phyloP scores from a whole-genome alignment of 2,329 filamentous ascomycete genomes.

The Kalmusia sp. region DNA sequence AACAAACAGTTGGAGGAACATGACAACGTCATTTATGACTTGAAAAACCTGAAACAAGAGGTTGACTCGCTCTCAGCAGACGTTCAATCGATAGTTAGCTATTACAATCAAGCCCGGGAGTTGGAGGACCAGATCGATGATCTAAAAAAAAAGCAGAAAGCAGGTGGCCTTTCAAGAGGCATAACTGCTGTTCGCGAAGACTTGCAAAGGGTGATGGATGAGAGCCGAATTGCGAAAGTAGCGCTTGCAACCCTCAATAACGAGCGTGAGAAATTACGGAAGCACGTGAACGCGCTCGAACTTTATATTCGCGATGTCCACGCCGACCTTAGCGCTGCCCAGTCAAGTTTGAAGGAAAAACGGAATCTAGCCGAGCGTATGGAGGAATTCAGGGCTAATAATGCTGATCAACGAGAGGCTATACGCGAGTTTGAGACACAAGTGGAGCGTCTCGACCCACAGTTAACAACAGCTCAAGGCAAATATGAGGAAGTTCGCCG shows the following conservation, averaged over 20 bases:
- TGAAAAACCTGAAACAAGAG: slow-evolving; percentile 71
- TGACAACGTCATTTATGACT: slow-evolving; percentile 70
- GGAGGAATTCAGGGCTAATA: slow-evolving; percentile 73
- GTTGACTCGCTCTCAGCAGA: slow-evolving; percentile 79
- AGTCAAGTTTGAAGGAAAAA: slow-evolving; percentile 83
- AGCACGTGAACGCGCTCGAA: slow-evolving; percentile 73
- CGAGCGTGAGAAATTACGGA: slow-evolving; percentile 75
- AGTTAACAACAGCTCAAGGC: slow-evolving; percentile 76
- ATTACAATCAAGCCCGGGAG: slow-evolving; percentile 73
- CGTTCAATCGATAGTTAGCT: slow-evolving; percentile 76
- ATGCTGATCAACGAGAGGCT: slow-evolving; percentile 70
- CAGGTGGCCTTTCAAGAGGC: slow-evolving; percentile 69
- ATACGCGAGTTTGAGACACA: slow-evolving; percentile 76
- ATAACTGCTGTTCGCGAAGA: slow-evolving; percentile 85
- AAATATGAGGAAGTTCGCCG: slow-evolving; percentile 79
- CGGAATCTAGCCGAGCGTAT: slow-evolving; percentile 73
- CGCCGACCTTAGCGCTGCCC: slow-evolving; percentile 73
- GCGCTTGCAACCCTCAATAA: slow-evolving; percentile 69
- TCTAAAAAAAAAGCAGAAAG: slow-evolving; percentile 77
- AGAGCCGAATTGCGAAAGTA: slow-evolving; percentile 69
- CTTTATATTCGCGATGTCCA: slow-evolving; percentile 77
- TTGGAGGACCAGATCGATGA: slow-evolving; percentile 77
- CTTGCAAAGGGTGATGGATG: slow-evolving; percentile 70
- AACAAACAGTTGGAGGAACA: slow-evolving; percentile 62
- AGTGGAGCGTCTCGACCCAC: slow-evolving; percentile 75